Conservation (phyloP, 345 rosid genomes). For the Lagerstroemia speciosa region DNA sequence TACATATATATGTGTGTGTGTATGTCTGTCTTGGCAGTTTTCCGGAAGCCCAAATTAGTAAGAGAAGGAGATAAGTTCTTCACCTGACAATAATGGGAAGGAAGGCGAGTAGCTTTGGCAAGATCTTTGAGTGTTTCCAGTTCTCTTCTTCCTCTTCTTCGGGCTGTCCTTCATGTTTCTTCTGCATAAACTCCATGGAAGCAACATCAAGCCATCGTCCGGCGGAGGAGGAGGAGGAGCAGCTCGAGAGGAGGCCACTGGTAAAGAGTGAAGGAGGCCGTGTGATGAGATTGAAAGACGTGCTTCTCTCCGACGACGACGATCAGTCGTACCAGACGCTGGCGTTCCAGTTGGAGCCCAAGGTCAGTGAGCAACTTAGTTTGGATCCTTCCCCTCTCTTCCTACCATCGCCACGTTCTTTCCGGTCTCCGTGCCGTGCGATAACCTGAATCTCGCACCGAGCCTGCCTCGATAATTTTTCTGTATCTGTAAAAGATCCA, state of each 20-base stretch:
- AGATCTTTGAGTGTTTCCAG: constrained; percentile 23
- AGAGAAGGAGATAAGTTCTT: not conserved
- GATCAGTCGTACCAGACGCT: constrained; percentile 35
- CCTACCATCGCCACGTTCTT: not conserved
- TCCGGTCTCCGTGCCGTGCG: not conserved
- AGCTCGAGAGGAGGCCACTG: constrained; percentile 27
- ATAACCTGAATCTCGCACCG: not conserved
- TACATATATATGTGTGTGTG: too few relatives aligned
- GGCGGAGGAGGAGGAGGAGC: constrained; percentile 2
- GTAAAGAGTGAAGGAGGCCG: constrained; percentile 26
- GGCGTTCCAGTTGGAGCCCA: constrained; percentile 81
- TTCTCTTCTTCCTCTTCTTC: constrained; percentile 13
- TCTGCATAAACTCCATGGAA: constrained; percentile 15
- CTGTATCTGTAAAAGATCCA: too few relatives aligned
- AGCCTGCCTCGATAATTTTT: too few relatives aligned
- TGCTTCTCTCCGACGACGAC: constrained; percentile 28
- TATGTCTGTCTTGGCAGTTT: not conserved
- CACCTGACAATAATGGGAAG: constrained; percentile 19
- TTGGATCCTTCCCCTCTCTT: not conserved
- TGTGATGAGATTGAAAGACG: constrained; percentile 49
- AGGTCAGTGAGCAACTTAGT: constrained; percentile 26
- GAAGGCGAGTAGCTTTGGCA: constrained; percentile 22
- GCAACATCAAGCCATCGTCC: constrained; percentile 8
- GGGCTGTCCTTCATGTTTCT: constrained; percentile 13
- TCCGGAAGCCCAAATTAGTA: not conserved